These are phyloP conservation scores for Penicillium paneum DNA, from an alignment of 2,329 filamentous ascomycete species.

Conservation along the genomic window DNA sequence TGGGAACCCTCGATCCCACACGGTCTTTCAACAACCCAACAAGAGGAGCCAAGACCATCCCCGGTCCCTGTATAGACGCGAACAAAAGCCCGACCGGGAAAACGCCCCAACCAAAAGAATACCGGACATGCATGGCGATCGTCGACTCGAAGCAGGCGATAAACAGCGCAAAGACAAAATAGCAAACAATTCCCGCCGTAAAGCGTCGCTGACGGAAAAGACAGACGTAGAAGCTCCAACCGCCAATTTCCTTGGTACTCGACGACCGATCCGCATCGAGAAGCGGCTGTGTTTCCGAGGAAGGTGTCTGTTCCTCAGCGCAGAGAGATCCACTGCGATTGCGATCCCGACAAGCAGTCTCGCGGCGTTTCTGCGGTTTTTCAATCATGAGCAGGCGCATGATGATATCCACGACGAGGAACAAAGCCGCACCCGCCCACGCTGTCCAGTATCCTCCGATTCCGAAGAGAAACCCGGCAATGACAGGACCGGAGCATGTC, in stretches of 20 bases:
- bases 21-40: constrained; percentile 4
- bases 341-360: not conserved
- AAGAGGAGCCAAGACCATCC: constrained; percentile 8
- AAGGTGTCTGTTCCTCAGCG: not conserved
- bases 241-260: not conserved
- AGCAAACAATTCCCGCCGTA: constrained; percentile 5
- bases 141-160: constrained; percentile 12
- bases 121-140: constrained; percentile 9
- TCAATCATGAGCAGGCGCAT: constrained; percentile 21
- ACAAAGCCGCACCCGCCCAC: constrained; percentile 22
- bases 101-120: constrained; percentile 12
- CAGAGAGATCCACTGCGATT: not conserved
- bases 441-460: constrained; percentile 27
- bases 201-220: constrained; percentile 7
- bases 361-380: not conserved
- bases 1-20: constrained; percentile 3
- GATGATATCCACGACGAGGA: constrained; percentile 29
- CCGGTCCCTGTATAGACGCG: constrained; percentile 9
- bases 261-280: not conserved
- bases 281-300: not conserved
- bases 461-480: constrained; percentile 25
- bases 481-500: constrained; percentile 23
- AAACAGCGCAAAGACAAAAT: constrained; percentile 10
- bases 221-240: constrained; percentile 7
- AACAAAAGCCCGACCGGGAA: constrained; percentile 12